Evolutionary conservation across 768 basidiomycete genomes (phyloP), one percentile per base, ranked within the genome.

Genomic region (Pleurotus cornucopiae): DNA sequence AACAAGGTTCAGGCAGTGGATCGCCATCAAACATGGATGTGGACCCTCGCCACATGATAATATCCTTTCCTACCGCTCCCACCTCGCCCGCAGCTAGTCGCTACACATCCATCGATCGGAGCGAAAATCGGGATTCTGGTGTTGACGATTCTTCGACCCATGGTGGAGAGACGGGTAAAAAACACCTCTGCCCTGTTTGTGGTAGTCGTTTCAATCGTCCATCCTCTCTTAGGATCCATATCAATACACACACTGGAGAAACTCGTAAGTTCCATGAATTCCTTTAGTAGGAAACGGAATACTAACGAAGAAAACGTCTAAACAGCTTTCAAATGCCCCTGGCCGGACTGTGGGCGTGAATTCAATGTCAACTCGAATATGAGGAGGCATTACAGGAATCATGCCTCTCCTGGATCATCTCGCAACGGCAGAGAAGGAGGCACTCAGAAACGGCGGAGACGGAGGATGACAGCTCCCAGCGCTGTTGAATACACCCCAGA

Each of bases 341-440:
- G 75, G 75, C 86, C 84, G 5, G 79, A 83, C 43, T 91, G 89
- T 65, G 85, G 85, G 39, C 79, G 87, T 34, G 81, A 86, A 57
- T 91, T 91, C 71, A 91, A 89, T 60, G 90, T 90, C 46, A 89
- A 89, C 65, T 89, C 87, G 0, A 92, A 91, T 67, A 91, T 91
- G 89, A 79, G 89, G 26, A 75, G 89, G 4, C 89, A 91, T 63
- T 85, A 83, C 65, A 76, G 88, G 45, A 90, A 88, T 66, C 88
- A 91, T 51, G 71, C 70, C 1, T 56, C 70, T 2, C 69, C 73
- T 20, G 69, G 72, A 2, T 61, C 65, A 23, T 66, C 72, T 1
- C 66, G 71, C 2, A 16, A 39, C 16, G 39, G 34, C 7, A 39
- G 51, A 14, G 51, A 53, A 21, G 37, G 51, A 39, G 51, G 37